phyloP scores from a whole-genome alignment of 1,284 basidiomycete genomes.

The Cutaneotrichosporon curvatum region DNA sequence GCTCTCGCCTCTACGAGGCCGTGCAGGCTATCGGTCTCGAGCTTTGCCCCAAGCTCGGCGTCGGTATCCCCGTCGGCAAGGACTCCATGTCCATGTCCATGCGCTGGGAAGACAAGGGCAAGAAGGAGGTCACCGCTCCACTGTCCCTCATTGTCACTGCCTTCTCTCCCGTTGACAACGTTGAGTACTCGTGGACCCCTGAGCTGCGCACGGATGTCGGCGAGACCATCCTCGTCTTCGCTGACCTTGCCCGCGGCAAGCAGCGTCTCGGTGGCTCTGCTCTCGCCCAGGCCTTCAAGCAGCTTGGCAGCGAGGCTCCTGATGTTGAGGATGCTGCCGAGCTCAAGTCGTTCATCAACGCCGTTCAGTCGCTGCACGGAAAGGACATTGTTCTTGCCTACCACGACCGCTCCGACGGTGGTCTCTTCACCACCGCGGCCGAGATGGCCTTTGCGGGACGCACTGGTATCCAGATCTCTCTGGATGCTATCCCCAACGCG shows the following conservation, averaged over 20 bases:
- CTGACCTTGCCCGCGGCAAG: constrained; percentile 81
- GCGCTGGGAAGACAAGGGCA: constrained; percentile 69
- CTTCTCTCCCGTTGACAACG: constrained; percentile 78
- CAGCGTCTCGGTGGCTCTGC: constrained; percentile 89
- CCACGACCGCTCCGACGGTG: constrained; percentile 97
- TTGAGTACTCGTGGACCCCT: constrained; percentile 86
- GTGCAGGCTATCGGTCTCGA: constrained; percentile 90
- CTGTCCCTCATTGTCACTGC: constrained; percentile 91
- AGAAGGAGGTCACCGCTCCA: constrained; percentile 80
- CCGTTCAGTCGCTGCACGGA: constrained; percentile 61
- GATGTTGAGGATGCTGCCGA: constrained; percentile 74
- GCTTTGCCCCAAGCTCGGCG: constrained; percentile 85
- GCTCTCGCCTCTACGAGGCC: constrained; percentile 82
- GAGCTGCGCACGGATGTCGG: constrained; percentile 61
- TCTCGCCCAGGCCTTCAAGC: constrained; percentile 88
- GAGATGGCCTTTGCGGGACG: constrained; percentile 96
- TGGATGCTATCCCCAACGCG: constrained; percentile 48
- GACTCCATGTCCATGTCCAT: constrained; percentile 99
- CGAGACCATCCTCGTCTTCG: constrained; percentile 68
- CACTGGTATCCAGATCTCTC: constrained; percentile 56
- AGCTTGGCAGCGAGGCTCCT: constrained; percentile 69
- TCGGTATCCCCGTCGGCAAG: constrained; percentile 96
- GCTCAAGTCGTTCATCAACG: constrained; percentile 75
- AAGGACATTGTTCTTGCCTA: constrained; percentile 75
- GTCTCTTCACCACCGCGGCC: constrained; percentile 80